Conservation (phyloP, 2,329 filamentous ascomycete species). For the Sclerotinia subarctica region DNA sequence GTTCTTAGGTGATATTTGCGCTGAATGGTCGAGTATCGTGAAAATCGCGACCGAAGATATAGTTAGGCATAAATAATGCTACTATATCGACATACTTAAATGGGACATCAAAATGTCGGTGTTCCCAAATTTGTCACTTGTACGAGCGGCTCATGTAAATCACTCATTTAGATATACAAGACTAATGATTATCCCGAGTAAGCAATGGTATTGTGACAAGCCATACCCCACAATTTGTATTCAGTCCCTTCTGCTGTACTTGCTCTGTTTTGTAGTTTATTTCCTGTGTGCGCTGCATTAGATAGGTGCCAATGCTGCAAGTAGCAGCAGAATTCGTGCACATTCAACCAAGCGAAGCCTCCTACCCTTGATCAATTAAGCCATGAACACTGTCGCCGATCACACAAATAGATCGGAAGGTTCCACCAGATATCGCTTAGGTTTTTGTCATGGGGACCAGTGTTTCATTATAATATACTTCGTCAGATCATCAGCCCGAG, state of each 20-base stretch:
- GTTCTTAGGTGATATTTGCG: not conserved
- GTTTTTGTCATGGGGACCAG: not conserved
- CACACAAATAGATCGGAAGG: not conserved
- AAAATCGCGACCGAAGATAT: not conserved
- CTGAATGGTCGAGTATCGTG: not conserved
- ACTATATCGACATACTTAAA: not conserved
- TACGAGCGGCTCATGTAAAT: not conserved
- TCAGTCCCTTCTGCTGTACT: conserved; percentile 1
- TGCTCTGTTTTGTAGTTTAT: not conserved
- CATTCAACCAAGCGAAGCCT: not conserved
- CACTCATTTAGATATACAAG: not conserved
- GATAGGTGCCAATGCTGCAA: not conserved
- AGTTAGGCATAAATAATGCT: not conserved
- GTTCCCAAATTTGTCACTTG: not conserved
- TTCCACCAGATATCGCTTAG: not conserved
- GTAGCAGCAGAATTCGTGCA: not conserved
- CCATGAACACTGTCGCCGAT: conserved; percentile 8
- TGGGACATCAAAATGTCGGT: not conserved
- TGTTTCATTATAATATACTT: conserved; percentile 11
- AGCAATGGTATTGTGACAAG: not conserved
- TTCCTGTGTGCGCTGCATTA: not conserved
- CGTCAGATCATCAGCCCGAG: conserved; percentile 3
- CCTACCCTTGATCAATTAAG: conserved; percentile 1
- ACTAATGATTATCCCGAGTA: not conserved
- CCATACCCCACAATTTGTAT: not conserved